phyloP scores from a whole-genome alignment of 495 filamentous ascomycete species.

The Hypoxylon cercidicola region DNA sequence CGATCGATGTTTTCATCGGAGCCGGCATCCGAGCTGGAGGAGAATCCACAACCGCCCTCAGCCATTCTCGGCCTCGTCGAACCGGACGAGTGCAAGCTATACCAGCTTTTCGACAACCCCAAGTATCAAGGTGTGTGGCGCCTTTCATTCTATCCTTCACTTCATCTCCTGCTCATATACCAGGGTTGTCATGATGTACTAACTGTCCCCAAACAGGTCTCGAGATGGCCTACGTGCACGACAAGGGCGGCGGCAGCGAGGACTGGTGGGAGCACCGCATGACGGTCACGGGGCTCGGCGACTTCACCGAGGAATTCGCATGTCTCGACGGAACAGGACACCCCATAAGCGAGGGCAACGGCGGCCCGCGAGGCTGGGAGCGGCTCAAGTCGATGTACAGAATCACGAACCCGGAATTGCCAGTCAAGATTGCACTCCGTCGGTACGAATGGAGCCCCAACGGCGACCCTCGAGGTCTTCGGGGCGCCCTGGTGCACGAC shows the following conservation, averaged over 20 bases:
- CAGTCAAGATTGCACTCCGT: too few species aligned
- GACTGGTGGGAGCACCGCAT: constrained; percentile 46
- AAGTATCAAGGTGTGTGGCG: constrained; percentile 27
- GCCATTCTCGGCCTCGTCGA: too few species aligned
- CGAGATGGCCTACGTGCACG: constrained; percentile 43
- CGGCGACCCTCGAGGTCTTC: too few species aligned
- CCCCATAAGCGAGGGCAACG: constrained; percentile 42
- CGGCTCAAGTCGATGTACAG: constrained; percentile 42
- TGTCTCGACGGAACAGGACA: constrained; percentile 39
- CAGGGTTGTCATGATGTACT: too few species aligned
- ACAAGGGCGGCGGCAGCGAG: constrained; percentile 49
- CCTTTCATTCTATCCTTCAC: too few species aligned
- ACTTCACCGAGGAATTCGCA: constrained; percentile 25
- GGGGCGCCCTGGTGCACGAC: too few species aligned
- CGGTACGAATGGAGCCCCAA: too few species aligned
- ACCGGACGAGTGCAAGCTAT: constrained; percentile 15
- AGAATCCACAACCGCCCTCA: too few species aligned
- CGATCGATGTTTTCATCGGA: too few species aligned
- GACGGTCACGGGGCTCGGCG: constrained; percentile 31
- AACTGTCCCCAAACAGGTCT: too few species aligned
- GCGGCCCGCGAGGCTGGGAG: constrained; percentile 35
- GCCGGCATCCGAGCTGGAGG: too few species aligned
- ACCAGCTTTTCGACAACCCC: constrained; percentile 36
- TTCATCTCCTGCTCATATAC: too few species aligned
- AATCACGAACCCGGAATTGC: constrained; percentile 20